These are phyloP conservation scores for Nemania abortiva DNA, from an alignment of 2,329 filamentous ascomycete species.

Conservation along the genomic window DNA sequence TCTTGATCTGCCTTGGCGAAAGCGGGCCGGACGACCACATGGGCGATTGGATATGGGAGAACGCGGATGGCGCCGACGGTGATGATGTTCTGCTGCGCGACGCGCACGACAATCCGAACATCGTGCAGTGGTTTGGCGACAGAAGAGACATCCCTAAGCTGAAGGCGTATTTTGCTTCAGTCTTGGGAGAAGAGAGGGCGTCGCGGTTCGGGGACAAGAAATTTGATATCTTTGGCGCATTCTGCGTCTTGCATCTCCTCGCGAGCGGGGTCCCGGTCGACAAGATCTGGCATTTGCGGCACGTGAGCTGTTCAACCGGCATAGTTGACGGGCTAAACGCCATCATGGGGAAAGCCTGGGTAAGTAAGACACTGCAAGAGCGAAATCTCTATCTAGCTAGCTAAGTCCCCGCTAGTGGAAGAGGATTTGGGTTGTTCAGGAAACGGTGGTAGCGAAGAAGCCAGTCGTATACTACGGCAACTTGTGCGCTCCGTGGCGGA, in stretches of 20 bases:
- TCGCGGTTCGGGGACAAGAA: not conserved
- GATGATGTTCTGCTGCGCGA: not conserved
- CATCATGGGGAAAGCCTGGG: slow-evolving; percentile 38
- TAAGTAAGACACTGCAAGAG: slow-evolving; percentile 15
- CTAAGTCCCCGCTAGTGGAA: slow-evolving; percentile 32
- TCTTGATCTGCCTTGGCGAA: slow-evolving; percentile 43
- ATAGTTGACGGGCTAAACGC: slow-evolving; percentile 37
- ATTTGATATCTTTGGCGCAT: slow-evolving; percentile 39
- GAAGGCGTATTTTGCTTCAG: slow-evolving; percentile 31
- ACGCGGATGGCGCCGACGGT: not conserved
- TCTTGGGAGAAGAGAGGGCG: not conserved
- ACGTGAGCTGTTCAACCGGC: slow-evolving; percentile 28
- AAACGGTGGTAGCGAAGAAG: slow-evolving; percentile 38
- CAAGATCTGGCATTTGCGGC: slow-evolving; percentile 39
- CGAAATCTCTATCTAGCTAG: slow-evolving; percentile 3
- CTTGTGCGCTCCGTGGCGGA: slow-evolving; percentile 37
- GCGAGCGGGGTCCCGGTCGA: slow-evolving; percentile 36
- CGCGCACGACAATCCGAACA: slow-evolving; percentile 20
- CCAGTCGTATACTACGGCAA: slow-evolving; percentile 36
- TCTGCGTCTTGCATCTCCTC: slow-evolving; percentile 37
- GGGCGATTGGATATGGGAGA: slow-evolving; percentile 25
- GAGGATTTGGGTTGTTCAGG: slow-evolving; percentile 43
- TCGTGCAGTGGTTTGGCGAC: slow-evolving; percentile 37
- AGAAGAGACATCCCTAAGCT: slow-evolving; percentile 33
- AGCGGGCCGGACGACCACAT: slow-evolving; percentile 33